These are phyloP conservation scores for Lachancea kluyveri DNA, from an alignment of 805 yeast genomes.

Conservation along the genomic window DNA sequence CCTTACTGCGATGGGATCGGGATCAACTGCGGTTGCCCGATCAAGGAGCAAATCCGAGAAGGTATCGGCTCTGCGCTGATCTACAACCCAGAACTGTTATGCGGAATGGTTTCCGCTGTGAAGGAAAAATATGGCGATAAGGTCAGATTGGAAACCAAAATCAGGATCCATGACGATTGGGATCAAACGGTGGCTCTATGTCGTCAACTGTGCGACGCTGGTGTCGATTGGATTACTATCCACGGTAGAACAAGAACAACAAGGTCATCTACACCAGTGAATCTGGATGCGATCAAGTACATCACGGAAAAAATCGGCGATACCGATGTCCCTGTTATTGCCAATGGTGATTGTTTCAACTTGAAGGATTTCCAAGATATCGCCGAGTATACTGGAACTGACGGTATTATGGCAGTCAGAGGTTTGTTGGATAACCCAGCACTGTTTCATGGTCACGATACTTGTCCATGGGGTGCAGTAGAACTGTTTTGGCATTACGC, in stretches of 20 bases:
- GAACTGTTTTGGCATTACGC: slow-evolving; percentile 79
- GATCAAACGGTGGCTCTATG: slow-evolving; percentile 71
- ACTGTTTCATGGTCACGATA: slow-evolving; percentile 63
- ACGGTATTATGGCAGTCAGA: slow-evolving; percentile 94
- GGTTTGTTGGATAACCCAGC: slow-evolving; percentile 87
- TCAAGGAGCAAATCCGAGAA: slow-evolving; percentile 87
- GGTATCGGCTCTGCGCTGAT: slow-evolving; percentile 97
- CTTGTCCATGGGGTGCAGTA: slow-evolving; percentile 87
- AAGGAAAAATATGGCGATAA: slow-evolving; percentile 64
- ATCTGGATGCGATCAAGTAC: slow-evolving; percentile 70
- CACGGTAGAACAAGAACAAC: slow-evolving; percentile 89
- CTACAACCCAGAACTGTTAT: slow-evolving; percentile 72
- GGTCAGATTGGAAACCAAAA: slow-evolving; percentile 85
- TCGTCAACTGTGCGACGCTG: slow-evolving; percentile 68
- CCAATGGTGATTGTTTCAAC: slow-evolving; percentile 91
- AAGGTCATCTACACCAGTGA: slow-evolving; percentile 76
- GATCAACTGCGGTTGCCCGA: slow-evolving; percentile 96
- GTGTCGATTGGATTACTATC: slow-evolving; percentile 89
- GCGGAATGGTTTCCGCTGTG: slow-evolving; percentile 78
- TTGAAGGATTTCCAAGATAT: slow-evolving; percentile 60
- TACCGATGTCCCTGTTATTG: slow-evolving; percentile 79
- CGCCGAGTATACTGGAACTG: slow-evolving; percentile 61
- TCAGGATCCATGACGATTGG: slow-evolving; percentile 75
- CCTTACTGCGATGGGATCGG: slow-evolving; percentile 94
- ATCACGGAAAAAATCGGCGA: slow-evolving; percentile 40